These are phyloP conservation scores for Globisporangium lucens DNA, from an alignment of 352 stramenopile genomes.

Conservation along the genomic window DNA sequence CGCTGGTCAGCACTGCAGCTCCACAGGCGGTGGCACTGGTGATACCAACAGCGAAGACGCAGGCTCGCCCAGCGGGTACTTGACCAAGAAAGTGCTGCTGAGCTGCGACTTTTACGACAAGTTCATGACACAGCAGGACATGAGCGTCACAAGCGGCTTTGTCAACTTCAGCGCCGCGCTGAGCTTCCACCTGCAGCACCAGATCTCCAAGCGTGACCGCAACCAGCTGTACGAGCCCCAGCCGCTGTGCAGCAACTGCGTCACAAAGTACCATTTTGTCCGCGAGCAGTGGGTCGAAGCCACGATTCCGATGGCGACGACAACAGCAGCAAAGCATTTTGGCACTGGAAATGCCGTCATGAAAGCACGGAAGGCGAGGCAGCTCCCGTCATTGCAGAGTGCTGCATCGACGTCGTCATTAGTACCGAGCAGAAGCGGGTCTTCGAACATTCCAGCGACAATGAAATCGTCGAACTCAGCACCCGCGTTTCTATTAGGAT, in stretches of 20 bases:
- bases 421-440: background rate
- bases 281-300: constrained; percentile 37
- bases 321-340: constrained; percentile 4
- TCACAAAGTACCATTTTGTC: constrained; percentile 43
- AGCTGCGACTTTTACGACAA: constrained; percentile 67
- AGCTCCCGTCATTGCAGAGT: constrained; percentile 13
- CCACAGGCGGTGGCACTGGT: background rate
- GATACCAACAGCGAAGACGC: background rate
- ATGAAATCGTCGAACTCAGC: constrained; percentile 12
- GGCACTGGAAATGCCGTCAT: background rate
- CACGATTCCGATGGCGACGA: constrained; percentile 1
- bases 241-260: constrained; percentile 40
- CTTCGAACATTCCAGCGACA: background rate
- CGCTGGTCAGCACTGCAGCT: constrained; percentile 34
- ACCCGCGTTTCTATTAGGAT: constrained; percentile 2
- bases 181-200: constrained; percentile 57
- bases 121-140: constrained; percentile 34
- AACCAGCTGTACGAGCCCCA: constrained; percentile 59
- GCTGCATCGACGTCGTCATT: background rate
- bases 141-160: constrained; percentile 46
- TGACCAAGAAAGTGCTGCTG: constrained; percentile 65
- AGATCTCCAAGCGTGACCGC: constrained; percentile 43
- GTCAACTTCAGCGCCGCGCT: constrained; percentile 33
- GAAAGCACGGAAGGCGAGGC: background rate
- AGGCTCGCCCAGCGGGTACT: constrained; percentile 32